Evolutionary conservation across 345 rosid species (phyloP).

Genomic region (Pelargonium nanum): DNA sequence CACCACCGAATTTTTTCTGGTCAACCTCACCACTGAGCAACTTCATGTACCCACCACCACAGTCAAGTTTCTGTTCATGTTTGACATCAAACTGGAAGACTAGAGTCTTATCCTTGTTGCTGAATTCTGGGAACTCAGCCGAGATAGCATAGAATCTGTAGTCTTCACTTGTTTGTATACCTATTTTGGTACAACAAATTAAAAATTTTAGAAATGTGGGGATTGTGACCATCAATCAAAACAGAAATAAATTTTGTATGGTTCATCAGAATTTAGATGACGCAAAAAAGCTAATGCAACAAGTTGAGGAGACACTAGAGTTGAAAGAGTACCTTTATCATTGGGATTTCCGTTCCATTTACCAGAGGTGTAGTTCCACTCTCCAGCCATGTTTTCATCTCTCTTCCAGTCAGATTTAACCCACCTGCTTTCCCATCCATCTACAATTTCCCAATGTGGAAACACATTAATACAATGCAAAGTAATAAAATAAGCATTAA

Average conservation of each 20-base stretch:
- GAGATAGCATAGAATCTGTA: slow-evolving; percentile 96
- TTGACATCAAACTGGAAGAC: slow-evolving; percentile 96
- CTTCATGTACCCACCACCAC: slow-evolving; percentile 99
- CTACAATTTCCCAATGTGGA: slow-evolving; percentile 21
- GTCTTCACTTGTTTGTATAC: slow-evolving; percentile 97
- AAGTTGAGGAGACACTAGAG: not conserved
- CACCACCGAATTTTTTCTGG: slow-evolving; percentile 97
- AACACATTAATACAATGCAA: not conserved
- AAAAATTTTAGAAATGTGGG: not conserved
- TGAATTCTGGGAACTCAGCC: slow-evolving; percentile 83
- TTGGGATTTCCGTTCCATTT: slow-evolving; percentile 83
- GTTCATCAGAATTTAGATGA: not conserved
- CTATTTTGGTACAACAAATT: slow-evolving; percentile 21
- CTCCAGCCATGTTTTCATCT: slow-evolving; percentile 80
- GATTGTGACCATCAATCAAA: not conserved
- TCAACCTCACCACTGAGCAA: slow-evolving; percentile 77
- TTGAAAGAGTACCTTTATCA: slow-evolving; percentile 56
- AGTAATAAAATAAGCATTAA: no score
- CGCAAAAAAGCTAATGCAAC: not conserved
- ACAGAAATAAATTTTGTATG: not conserved
- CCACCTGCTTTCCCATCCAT: slow-evolving; percentile 99
- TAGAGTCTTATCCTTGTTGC: slow-evolving; percentile 79
- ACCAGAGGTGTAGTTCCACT: slow-evolving; percentile 88
- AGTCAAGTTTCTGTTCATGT: slow-evolving; percentile 99
- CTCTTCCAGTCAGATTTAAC: slow-evolving; percentile 88